A percentile compares a stretch with the other conserved stretches of the same genome.
Conservation (phyloP, 2,329 filamentous ascomycete species). For the Pseudogymnoascus sp. region DNA sequence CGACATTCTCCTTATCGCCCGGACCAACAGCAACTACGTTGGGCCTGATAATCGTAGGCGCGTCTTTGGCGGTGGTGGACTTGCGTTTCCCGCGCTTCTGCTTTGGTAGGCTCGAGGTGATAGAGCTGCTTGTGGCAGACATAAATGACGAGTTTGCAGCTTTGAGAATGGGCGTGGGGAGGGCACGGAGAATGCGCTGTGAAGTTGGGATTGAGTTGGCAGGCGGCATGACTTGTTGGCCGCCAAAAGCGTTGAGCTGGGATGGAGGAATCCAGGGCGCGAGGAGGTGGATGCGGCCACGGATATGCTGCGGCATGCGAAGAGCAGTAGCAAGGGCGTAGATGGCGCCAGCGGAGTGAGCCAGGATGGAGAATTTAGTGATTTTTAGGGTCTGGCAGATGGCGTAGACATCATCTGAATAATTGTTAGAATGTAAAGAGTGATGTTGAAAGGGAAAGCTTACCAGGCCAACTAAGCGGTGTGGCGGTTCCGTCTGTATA, state of each 20-base stretch:
- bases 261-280: slow-evolving; percentile 97
- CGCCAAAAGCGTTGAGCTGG: slow-evolving; percentile 74
- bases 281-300: slow-evolving; percentile 85
- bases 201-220: slow-evolving; percentile 83
- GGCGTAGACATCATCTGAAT: slow-evolving; percentile 69
- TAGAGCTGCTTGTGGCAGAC: slow-evolving; percentile 78
- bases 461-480: slow-evolving; percentile 89
- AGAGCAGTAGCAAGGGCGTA: slow-evolving; percentile 93
- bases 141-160: slow-evolving; percentile 95
- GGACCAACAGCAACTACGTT: slow-evolving; percentile 30
- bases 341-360: slow-evolving; percentile 95
- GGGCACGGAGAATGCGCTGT: slow-evolving; percentile 79
- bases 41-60: slow-evolving; percentile 27
- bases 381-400: slow-evolving; percentile 90
- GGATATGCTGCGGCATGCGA: slow-evolving; percentile 91
- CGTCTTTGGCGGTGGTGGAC: slow-evolving; percentile 34
- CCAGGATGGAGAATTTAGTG: slow-evolving; percentile 90
- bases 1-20: slow-evolving; percentile 26
- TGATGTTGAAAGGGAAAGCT: slow-evolving; percentile 26
- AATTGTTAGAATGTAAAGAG: slow-evolving; percentile 18
- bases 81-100: slow-evolving; percentile 54
- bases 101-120: slow-evolving; percentile 70
- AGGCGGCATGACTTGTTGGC: slow-evolving; percentile 65
- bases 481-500: slow-evolving; percentile 76
- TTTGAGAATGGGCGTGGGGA: slow-evolving; percentile 85